Percentiles rank a stretch among this genome's conserved stretches.
phyloP scores from a whole-genome alignment of 768 basidiomycete species.

The Leccinum uliginosum region DNA sequence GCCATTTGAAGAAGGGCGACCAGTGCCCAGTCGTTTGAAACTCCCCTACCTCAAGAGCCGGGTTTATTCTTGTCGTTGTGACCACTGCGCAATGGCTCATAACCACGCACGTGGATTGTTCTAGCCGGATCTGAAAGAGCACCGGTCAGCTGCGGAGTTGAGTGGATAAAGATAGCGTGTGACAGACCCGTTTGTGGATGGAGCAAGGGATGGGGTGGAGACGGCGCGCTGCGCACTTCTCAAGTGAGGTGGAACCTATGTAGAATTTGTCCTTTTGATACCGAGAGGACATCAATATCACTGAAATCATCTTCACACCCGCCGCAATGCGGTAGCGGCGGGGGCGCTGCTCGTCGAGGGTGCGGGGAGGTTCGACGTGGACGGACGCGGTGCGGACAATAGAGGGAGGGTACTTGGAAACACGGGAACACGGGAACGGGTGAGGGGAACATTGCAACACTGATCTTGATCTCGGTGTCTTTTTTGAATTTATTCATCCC shows the following conservation, averaged over 20 bases:
- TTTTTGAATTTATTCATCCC: too few species aligned
- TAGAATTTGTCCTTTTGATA: constrained; percentile 63
- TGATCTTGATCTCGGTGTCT: too few species aligned
- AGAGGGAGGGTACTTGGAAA: too few species aligned
- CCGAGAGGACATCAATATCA: too few species aligned
- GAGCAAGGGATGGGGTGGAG: constrained; percentile 39
- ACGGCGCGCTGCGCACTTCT: constrained; percentile 84
- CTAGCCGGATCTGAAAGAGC: constrained; percentile 58
- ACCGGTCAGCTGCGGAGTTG: constrained; percentile 15
- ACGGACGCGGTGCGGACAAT: too few species aligned
- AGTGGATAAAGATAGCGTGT: constrained; percentile 10
- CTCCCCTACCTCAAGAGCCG: constrained; percentile 34
- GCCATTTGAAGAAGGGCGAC: constrained; percentile 34
- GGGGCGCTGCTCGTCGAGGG: too few species aligned
- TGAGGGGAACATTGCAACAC: too few species aligned
- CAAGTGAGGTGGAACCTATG: constrained; percentile 88
- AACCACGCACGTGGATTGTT: constrained; percentile 61
- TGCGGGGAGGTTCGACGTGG: too few species aligned
- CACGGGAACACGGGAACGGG: too few species aligned
- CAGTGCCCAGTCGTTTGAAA: constrained; percentile 39
- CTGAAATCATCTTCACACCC: too few species aligned
- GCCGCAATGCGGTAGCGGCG: too few species aligned
- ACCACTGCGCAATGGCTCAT: constrained; percentile 39
- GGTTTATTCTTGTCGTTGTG: constrained; percentile 34
- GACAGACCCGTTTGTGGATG: constrained; percentile 51